These are phyloP conservation scores for Colletotrichum sp. DNA, from an alignment of 2,329 filamentous ascomycete species.

Conservation along the genomic window DNA sequence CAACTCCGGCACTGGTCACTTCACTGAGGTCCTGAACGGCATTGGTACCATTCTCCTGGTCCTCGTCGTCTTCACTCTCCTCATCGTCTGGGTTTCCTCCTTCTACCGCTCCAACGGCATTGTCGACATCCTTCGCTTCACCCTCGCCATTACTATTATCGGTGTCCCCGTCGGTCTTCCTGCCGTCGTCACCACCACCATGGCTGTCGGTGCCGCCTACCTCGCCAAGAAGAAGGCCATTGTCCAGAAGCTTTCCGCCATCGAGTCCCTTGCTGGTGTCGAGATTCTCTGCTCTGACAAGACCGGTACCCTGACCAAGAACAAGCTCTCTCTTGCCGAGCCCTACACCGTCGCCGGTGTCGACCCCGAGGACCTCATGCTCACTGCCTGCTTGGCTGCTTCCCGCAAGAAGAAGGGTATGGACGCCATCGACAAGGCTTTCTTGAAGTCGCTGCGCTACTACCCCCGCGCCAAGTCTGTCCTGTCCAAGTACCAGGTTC, in stretches of 20 bases:
- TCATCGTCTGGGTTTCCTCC: conserved; percentile 84
- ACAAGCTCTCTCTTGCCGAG: conserved; percentile 87
- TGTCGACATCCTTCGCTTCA: conserved; percentile 81
- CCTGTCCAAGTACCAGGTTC: conserved; percentile 82
- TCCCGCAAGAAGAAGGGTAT: conserved; percentile 96
- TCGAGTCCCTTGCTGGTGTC: conserved; percentile 90
- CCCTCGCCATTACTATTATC: conserved; percentile 87
- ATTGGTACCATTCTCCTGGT: conserved; percentile 83
- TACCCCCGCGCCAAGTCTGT: conserved; percentile 84
- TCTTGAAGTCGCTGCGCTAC: conserved; percentile 82
- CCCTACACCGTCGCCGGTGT: conserved; percentile 85
- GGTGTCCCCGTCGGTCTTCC: conserved; percentile 93
- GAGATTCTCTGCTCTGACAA: conserved; percentile 96
- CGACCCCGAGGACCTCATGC: conserved; percentile 87
- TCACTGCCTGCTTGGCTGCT: conserved; percentile 88
- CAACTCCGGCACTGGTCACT: conserved; percentile 78
- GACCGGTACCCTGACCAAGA: conserved; percentile 92
- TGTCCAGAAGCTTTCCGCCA: conserved; percentile 90
- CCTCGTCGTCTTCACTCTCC: conserved; percentile 79
- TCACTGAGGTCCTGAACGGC: conserved; percentile 88
- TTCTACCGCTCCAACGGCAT: conserved; percentile 89
- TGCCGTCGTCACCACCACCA: conserved; percentile 91
- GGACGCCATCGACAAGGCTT: conserved; percentile 93
- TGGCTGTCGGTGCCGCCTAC: conserved; percentile 92
- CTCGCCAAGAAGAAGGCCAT: conserved; percentile 93